Conservation (phyloP, 441 rosid genomes). For the Corymbia calophylla region DNA sequence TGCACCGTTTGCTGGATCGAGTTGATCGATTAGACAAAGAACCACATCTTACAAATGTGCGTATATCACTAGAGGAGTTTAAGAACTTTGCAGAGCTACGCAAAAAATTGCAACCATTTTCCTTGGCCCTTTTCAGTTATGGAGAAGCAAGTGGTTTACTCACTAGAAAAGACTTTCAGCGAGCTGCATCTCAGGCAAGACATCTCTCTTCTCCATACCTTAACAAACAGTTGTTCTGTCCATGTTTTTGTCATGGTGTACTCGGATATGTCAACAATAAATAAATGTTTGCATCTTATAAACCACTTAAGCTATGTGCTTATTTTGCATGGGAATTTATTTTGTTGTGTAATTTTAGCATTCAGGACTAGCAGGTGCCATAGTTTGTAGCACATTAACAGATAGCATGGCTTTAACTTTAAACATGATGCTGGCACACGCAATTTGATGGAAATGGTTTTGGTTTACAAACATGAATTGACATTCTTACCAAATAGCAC, state of each 20-base stretch:
- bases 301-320: not conserved
- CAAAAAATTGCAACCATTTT: conserved; percentile 54
- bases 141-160: conserved; percentile 70
- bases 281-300: not conserved
- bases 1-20: conserved; percentile 52
- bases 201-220: not conserved
- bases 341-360: not conserved
- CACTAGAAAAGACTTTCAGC: conserved; percentile 60
- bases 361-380: not conserved
- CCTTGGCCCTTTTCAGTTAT: conserved; percentile 74
- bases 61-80: conserved; percentile 63
- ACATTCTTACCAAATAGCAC: not conserved
- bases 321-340: not conserved
- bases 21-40: conserved; percentile 46
- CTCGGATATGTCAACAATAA: not conserved
- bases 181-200: conserved; percentile 68
- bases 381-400: not conserved
- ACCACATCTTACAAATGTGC: conserved; percentile 33
- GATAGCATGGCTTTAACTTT: not conserved
- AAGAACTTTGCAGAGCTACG: conserved; percentile 71
- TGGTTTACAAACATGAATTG: not conserved
- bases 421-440: not conserved
- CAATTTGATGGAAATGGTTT: not conserved
- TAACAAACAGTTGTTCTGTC: not conserved
- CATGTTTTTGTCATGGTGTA: not conserved